Conservation (phyloP, 768 basidiomycete species). For the Crassisporium funariophilum region DNA sequence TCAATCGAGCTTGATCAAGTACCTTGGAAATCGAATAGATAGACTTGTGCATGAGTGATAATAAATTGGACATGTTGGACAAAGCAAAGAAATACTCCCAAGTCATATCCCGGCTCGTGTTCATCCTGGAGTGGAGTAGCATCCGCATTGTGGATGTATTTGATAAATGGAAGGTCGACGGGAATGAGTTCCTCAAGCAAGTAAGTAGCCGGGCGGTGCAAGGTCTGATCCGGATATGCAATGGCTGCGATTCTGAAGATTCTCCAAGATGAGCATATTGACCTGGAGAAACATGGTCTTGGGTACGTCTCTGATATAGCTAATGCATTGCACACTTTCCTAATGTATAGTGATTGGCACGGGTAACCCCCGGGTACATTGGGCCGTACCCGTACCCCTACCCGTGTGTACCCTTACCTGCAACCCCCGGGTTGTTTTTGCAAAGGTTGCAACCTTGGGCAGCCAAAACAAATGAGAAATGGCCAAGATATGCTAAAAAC, state of each 20-base stretch:
- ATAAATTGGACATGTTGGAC: constrained; percentile 18
- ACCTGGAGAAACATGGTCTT: constrained; percentile 22
- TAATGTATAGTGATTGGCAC: too few relatives aligned
- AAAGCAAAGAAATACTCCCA: constrained; percentile 11
- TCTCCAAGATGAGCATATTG: constrained; percentile 21
- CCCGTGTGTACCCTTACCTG: neutral
- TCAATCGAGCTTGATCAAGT: neutral
- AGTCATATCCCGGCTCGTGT: neutral
- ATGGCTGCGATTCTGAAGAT: constrained; percentile 18
- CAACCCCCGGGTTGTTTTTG: neutral
- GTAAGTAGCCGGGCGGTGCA: neutral
- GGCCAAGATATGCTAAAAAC: too few relatives aligned
- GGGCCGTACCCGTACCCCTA: too few relatives aligned
- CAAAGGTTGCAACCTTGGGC: neutral
- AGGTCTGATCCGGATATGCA: neutral
- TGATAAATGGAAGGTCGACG: constrained; percentile 7
- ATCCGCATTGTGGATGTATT: constrained; percentile 13
- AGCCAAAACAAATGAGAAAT: too few relatives aligned
- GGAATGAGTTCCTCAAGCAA: constrained; percentile 12
- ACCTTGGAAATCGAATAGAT: constrained; percentile 17
- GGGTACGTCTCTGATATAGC: constrained; percentile 15
- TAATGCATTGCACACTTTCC: neutral
- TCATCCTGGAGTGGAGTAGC: neutral
- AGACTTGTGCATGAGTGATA: constrained; percentile 7
- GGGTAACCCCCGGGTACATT: too few relatives aligned